Evolutionary conservation across 176 grass and related monocot genomes (phyloP), one percentile per base, ranked within the genome.

Genomic region (Oryza punctata): DNA sequence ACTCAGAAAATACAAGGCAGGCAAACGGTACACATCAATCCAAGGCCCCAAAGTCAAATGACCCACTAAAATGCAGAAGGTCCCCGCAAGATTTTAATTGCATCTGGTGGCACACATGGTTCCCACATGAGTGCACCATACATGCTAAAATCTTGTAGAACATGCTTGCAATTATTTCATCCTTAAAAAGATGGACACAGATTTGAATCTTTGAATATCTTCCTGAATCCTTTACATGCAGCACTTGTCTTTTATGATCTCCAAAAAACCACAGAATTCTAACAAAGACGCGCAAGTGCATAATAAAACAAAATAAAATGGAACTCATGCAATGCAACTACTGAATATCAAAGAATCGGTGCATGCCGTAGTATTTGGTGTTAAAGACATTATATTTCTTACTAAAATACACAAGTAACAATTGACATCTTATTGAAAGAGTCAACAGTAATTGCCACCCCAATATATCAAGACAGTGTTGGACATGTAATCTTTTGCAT

Each of bases 91-190:
- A 73, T 79, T 79, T 79, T 83, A 75, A 80, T 87, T 83, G 69
- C 80, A 79, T 74, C 40, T 90, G 84, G 47, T 68, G 80, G 68
- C 21, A 78, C 88, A 90, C 75, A 87, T 90, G 84, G 75, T 68
- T 73, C 79, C 72, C 60, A 73, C 59, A 83, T 87, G 79, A 63
- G 47, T 82, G 75, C 79, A 83, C 37, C 63, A 86, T 78, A 73
- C 68, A 67, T 83, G 74, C 68, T 33, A 28, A 81, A 81, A 81
- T 80, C 71, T 65, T 90, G 50, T 79, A 29, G 47, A 79, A 90
- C 75, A 67, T 87, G 75, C 69, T 79, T 40, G 28, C 69, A 87
- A 87, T 83, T 75, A 87, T 78, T 83, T 64, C 75, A 35, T 79
- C 54, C 59, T 69, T 30, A 78, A 67, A 81, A 68, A 73, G 38